phyloP scores from a whole-genome alignment of 768 basidiomycete genomes.

The Calocera cornea region DNA sequence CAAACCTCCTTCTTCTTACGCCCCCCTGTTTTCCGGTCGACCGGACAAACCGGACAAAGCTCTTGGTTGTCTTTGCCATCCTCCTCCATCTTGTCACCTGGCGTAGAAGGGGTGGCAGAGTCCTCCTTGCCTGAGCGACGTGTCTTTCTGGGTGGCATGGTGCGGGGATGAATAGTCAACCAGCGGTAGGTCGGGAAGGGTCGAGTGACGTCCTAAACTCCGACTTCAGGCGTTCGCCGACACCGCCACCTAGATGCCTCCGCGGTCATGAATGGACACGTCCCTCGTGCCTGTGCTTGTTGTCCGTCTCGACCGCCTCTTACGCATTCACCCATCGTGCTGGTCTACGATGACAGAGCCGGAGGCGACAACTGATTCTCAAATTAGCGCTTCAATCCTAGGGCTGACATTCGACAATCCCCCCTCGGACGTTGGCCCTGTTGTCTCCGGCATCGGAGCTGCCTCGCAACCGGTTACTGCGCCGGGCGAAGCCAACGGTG shows the following conservation, averaged over 20 bases:
- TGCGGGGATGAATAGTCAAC: background rate
- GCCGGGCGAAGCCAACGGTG: background rate
- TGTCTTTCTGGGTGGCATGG: background rate
- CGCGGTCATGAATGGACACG: background rate
- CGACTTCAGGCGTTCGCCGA: background rate
- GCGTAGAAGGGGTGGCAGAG: background rate
- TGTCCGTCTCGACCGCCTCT: background rate
- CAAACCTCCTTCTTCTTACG: slow-evolving; percentile 50
- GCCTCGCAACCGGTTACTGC: background rate
- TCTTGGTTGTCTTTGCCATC: background rate
- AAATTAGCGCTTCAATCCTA: background rate
- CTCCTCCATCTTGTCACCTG: background rate
- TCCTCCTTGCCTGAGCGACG: slow-evolving; percentile 1
- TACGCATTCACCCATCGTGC: background rate
- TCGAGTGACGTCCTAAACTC: background rate
- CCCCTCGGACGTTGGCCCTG: background rate
- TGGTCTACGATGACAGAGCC: background rate
- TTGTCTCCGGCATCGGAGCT: background rate
- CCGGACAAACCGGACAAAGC: slow-evolving; percentile 6
- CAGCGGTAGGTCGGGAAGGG: background rate
- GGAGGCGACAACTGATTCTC: background rate
- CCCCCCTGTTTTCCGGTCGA: background rate
- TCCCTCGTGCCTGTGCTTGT: background rate
- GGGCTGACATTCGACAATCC: background rate
- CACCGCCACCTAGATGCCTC: slow-evolving; percentile 3